Base-by-base conservation (phyloP, 345 rosid genomes). In the Geranium rotundifolium region DNA sequence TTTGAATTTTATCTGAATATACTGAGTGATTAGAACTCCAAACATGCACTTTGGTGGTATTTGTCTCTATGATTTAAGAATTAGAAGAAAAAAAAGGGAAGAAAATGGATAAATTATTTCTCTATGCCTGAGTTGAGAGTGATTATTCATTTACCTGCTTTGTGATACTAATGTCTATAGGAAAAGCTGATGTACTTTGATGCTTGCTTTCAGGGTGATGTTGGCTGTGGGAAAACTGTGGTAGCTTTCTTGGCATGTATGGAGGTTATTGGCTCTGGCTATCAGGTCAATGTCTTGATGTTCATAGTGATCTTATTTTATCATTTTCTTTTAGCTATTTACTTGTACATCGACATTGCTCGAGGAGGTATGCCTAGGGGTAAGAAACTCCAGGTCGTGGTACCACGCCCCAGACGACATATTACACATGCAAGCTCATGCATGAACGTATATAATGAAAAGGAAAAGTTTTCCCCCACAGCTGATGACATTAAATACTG, bases 211-310 rank as follows among this genome's bases (percentile, higher is more conserved):
- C 72, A 93, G 97, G 99, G 97, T 59, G 97, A 93, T 67, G 96
- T 93, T 70, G 99, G 99, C 65, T 93, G 99, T 71, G 96, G 99
- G 59, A 93, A 93, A 84, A 93, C 99, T 6, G 87, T 82, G 23
- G 92, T 93, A 14, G 96, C 99, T 63, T 93, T 93, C 76, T 77
- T 93, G 79, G 95, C 99, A 29, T 93, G 97, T 67, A 86, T 90
- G 95, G 99, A 90, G 79, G 99, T 93, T 63, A 72, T 86, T 79
- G 86, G 82, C 66, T 78, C 88, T 70, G 99, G 99, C 64, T 88
- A 81, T 81, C 99, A 93, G 96, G 97, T 93, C 73, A 57, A 83
- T 71, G 34, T 19, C 61, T 72, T 58, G 1, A 52, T 61, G 34
- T 50, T 62, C 27, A 54, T 17, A 23, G 5, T 16, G 12, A 30